Base-by-base conservation (phyloP, 345 rosid genomes). In the Boechera retrofracta region DNA sequence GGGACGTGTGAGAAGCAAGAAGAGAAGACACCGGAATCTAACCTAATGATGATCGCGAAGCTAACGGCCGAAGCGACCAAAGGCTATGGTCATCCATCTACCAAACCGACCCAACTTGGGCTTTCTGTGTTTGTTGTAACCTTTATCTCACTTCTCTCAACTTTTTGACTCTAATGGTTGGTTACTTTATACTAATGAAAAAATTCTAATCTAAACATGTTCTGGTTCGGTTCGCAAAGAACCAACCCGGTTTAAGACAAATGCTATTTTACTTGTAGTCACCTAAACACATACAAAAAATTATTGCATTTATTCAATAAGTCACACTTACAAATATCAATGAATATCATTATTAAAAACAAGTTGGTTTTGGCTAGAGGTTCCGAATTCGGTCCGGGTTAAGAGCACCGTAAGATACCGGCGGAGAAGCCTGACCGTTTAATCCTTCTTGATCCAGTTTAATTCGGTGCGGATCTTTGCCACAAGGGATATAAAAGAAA, bases 401-500 rank as follows among this genome's bases (percentile, higher is more conserved):
- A 59, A 78, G 81, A 41, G 70, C 64, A 7, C 18, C 10, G 11
- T 72, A 67, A n/a, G 77, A 64, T 57, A 65, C 73, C 1, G 72
- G 48, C 15, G 63, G 73, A 4, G 44, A 72, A 49, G 68, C 72
- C 47, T 70, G 51, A 21, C 71, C 61, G 7, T 71, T 36, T 10
- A 39, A 57, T 33, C 8, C 66, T 49, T 68, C 79, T 76, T 53
- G 69, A 52, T 61, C 63, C 32, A 64, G 68, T 64, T 65, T 66
- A 39, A 18, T 57, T 44, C 57, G 39, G 56, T 72, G 48, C 1
- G 49, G 81, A 9, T 67, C 5, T 15, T 72, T 65, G 6, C 54
- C 80, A 77, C 96, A 92, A 42, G 92, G 93, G 66, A 81, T 52
- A 33, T 62, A 80, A 60, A 77, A 68, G 38, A 79, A 81, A 48